Conservation (phyloP, 306 rosid species). For the Vigna trinervia region DNA sequence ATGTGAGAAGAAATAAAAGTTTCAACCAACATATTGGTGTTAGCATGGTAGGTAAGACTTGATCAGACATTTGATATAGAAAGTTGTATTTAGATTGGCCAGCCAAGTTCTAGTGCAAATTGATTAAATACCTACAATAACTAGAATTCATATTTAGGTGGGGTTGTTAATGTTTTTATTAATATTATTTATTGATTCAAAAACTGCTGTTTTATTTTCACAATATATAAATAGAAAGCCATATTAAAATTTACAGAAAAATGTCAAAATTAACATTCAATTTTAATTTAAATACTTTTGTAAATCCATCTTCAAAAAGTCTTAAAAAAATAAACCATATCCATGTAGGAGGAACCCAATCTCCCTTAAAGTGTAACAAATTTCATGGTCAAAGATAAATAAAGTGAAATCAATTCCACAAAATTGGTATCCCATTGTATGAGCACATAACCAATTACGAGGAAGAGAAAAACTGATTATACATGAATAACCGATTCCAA, state of each 20-base stretch:
- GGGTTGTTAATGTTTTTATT: not conserved
- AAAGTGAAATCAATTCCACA: too few species aligned
- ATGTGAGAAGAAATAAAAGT: slow-evolving; percentile 43
- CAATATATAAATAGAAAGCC: not conserved
- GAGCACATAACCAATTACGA: too few species aligned
- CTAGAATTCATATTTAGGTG: slow-evolving; percentile 7
- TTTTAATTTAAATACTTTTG: not conserved
- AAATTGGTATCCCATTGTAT: too few species aligned
- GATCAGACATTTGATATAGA: not conserved
- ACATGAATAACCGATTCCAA: too few species aligned
- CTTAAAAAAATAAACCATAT: not conserved
- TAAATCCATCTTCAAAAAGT: not conserved
- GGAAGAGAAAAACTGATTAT: too few species aligned
- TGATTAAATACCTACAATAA: slow-evolving; percentile 10
- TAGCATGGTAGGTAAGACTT: slow-evolving; percentile 33
- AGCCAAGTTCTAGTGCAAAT: not conserved
- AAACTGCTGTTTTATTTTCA: not conserved
- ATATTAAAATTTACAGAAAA: not conserved
- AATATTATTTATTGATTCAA: not conserved
- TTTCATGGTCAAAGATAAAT: too few species aligned
- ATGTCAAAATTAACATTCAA: not conserved
- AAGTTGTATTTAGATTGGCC: slow-evolving; percentile 21
- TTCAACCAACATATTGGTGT: slow-evolving; percentile 32
- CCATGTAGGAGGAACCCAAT: too few species aligned
- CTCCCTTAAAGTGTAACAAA: too few species aligned